These are phyloP conservation scores for Ascochyta viciae-villosae DNA, from an alignment of 2,329 filamentous ascomycete species.

Conservation along the genomic window DNA sequence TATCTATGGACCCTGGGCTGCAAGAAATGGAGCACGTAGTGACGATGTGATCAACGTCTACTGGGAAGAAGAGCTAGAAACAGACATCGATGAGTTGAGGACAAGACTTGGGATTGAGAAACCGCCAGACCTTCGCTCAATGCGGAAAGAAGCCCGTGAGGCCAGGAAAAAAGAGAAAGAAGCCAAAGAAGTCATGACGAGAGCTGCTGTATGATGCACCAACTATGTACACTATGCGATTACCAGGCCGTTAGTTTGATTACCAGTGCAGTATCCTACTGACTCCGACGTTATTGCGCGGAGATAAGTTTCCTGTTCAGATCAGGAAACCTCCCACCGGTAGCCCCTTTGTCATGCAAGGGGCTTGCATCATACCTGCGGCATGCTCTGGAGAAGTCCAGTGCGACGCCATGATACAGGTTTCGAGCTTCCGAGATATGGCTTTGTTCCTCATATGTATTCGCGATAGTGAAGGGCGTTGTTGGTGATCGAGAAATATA, in stretches of 20 bases:
- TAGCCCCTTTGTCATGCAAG: too few relatives aligned
- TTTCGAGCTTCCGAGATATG: background rate
- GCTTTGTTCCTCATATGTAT: background rate
- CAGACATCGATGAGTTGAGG: conserved; percentile 79
- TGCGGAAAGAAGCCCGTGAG: conserved; percentile 73
- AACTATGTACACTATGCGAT: conserved; percentile 20
- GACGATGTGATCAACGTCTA: conserved; percentile 94
- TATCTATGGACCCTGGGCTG: conserved; percentile 88
- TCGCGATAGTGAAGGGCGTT: background rate
- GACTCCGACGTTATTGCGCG: too few relatives aligned
- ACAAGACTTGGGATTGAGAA: conserved; percentile 80
- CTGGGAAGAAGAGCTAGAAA: conserved; percentile 94
- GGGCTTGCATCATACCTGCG: too few relatives aligned
- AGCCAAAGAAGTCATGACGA: conserved; percentile 41
- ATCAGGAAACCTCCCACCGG: too few relatives aligned
- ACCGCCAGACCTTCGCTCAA: conserved; percentile 83
- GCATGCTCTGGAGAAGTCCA: background rate
- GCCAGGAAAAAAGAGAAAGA: conserved; percentile 72
- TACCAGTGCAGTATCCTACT: too few relatives aligned
- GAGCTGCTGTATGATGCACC: conserved; percentile 23
- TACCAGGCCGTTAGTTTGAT: too few relatives aligned
- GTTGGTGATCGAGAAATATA: background rate
- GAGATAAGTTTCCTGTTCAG: too few relatives aligned
- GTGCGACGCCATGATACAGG: background rate
- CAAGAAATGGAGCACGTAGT: conserved; percentile 77